phyloP scores from a whole-genome alignment of 2,329 filamentous ascomycete genomes.

The Apiospora hydei region DNA sequence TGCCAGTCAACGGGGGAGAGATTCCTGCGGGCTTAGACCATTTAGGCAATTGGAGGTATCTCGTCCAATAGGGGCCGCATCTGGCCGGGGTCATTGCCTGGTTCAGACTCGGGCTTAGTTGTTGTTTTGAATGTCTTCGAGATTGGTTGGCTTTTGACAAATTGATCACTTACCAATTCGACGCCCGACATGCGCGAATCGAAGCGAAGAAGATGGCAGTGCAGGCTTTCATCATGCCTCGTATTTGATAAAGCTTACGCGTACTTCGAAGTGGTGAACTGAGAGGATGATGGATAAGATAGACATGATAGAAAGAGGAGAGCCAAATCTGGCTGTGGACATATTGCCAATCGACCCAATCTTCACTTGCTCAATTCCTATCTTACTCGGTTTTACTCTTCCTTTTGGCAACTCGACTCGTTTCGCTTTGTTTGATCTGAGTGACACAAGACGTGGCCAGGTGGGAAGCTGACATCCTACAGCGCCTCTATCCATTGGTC shows the following conservation, averaged over 20 bases:
- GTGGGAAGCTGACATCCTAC: neutral
- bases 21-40: neutral
- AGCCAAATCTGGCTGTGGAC: no score
- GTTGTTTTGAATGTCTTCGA: neutral
- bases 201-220: neutral
- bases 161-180: neutral
- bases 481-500: neutral
- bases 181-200: neutral
- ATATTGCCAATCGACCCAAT: neutral
- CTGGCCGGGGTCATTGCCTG: neutral
- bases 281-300: neutral
- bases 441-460: neutral
- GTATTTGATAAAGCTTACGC: neutral
- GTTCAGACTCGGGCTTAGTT: neutral
- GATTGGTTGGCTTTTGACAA: neutral
- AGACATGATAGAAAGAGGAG: neutral
- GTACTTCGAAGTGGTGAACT: neutral
- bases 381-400: neutral
- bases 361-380: neutral
- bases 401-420: neutral
- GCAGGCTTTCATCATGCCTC: neutral
- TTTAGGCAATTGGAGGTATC: slow-evolving; percentile 5
- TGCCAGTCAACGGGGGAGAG: neutral
- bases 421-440: neutral
- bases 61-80: neutral